Conservation (phyloP, 2,329 filamentous ascomycete genomes). For the Phymatotrichopsis omnivora region DNA sequence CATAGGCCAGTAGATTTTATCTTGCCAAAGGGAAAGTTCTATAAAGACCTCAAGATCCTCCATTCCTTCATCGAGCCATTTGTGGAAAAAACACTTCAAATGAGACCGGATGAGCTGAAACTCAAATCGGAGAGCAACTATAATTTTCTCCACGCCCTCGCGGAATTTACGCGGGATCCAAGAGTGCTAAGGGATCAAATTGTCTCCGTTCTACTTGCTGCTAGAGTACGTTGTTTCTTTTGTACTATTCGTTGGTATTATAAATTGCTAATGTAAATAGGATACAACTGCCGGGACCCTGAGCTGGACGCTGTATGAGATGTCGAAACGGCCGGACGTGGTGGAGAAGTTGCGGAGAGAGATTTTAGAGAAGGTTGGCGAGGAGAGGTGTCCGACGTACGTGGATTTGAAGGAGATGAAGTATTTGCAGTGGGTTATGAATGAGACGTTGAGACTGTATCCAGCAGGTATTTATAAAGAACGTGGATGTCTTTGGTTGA, state of each 20-base stretch:
- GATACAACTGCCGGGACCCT: constrained; percentile 80
- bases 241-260: not conserved
- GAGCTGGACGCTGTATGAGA: constrained; percentile 73
- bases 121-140: constrained; percentile 61
- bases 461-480: constrained; percentile 45
- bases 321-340: constrained; percentile 58
- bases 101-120: constrained; percentile 64
- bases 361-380: constrained; percentile 57
- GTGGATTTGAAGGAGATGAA: constrained; percentile 78
- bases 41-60: constrained; percentile 54
- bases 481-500: no score
- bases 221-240: constrained; percentile 39
- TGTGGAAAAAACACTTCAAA: constrained; percentile 61
- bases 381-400: constrained; percentile 55
- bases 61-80: constrained; percentile 68
- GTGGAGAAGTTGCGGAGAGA: constrained; percentile 61
- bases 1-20: constrained; percentile 48
- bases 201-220: constrained; percentile 70
- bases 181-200: constrained; percentile 74
- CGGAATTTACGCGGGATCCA: constrained; percentile 62
- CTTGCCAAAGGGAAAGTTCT: constrained; percentile 56
- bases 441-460: constrained; percentile 69
- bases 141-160: constrained; percentile 79
- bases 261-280: not conserved
- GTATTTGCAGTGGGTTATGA: constrained; percentile 60